Conservation (phyloP, 768 basidiomycete genomes). For the Agrocybe pediades region DNA sequence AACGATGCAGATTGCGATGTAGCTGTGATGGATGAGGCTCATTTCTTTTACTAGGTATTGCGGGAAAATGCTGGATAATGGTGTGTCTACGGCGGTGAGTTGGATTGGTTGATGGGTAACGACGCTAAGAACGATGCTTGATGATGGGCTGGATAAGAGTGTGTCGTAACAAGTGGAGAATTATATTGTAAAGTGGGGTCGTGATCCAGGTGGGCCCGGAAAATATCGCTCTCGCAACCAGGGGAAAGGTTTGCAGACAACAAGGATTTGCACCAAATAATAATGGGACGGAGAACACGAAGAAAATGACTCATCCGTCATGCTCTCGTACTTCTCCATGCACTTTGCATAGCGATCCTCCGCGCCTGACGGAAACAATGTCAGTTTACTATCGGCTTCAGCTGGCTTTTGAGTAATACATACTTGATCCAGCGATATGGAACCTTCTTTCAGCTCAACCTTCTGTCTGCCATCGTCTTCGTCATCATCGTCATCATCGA, state of each 20-base stretch:
- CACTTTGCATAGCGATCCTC: constrained; percentile 88
- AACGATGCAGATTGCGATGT: neutral
- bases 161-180: neutral
- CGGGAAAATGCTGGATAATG: neutral
- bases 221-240: neutral
- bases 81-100: neutral
- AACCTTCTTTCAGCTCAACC: constrained; percentile 78
- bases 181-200: neutral
- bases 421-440: constrained; percentile 93
- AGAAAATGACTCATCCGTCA: constrained; percentile 27
- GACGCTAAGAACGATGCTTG: neutral
- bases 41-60: neutral
- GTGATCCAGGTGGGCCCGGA: neutral
- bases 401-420: constrained; percentile 9
- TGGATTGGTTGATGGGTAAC: neutral
- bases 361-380: constrained; percentile 52
- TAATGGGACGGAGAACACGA: neutral
- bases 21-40: neutral
- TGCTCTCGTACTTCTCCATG: constrained; percentile 74
- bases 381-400: neutral
- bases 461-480: constrained; percentile 68
- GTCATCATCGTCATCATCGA: constrained; percentile 74
- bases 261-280: neutral
- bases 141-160: neutral
- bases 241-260: neutral